Conservation (phyloP, 345 rosid genomes). For the Orychophragmus violaceus region DNA sequence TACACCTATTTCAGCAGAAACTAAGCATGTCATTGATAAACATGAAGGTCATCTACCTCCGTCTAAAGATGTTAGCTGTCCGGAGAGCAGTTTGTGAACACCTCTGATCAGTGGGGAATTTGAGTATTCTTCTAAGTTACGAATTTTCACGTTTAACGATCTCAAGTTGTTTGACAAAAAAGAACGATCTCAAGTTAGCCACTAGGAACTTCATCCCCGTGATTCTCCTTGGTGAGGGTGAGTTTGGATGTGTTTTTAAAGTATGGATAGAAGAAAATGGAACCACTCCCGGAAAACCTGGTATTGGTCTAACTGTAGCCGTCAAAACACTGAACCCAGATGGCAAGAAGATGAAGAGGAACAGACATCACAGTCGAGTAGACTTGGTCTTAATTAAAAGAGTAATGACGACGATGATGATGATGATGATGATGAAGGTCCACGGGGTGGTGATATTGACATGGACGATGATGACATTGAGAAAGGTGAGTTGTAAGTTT, state of each 20-base stretch:
- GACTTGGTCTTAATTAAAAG: no score
- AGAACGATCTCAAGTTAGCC: conserved; percentile 64
- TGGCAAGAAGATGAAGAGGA: no score
- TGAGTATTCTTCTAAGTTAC: conserved; percentile 58
- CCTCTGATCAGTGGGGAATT: conserved; percentile 60
- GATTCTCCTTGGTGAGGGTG: conserved; percentile 80
- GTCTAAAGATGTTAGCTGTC: conserved; percentile 39
- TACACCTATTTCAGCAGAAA: conserved; percentile 32
- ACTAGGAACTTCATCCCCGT: conserved; percentile 77
- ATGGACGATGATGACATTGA: no score
- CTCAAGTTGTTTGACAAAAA: no score
- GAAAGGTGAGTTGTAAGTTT: no score
- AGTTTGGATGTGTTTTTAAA: conserved; percentile 91
- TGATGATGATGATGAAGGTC: no score
- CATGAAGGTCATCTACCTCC: conserved; percentile 37
- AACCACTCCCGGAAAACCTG: conserved; percentile 83
- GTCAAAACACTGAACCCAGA: conserved; percentile 78
- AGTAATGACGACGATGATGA: no score
- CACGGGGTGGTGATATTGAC: no score
- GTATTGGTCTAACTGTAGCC: conserved; percentile 82
- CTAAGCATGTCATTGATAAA: conserved; percentile 35
- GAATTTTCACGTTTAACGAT: no score
- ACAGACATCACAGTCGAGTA: no score
- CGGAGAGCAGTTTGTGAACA: conserved; percentile 51
- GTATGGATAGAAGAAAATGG: conserved; percentile 91